These are phyloP conservation scores for Kodamaea plutei DNA, from an alignment of 1,139 yeast genomes.

Conservation along the genomic window DNA sequence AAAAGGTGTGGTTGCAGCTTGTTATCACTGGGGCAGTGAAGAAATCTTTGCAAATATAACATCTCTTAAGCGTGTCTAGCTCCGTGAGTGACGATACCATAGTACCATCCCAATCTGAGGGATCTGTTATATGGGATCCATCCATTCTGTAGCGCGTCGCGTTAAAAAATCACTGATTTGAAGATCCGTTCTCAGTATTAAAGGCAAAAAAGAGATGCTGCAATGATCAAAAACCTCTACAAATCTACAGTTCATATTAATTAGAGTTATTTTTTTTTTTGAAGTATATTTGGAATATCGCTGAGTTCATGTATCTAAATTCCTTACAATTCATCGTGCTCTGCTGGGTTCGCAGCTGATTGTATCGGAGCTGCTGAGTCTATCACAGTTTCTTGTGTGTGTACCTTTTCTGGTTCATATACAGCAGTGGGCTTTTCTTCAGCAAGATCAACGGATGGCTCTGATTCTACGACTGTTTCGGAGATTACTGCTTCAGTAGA, in stretches of 20 bases:
- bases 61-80: slow-evolving; percentile 69
- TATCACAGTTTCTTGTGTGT: too few species aligned
- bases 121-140: slow-evolving; percentile 62
- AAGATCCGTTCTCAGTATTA: too few species aligned
- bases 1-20: slow-evolving; percentile 84
- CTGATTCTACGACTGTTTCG: too few species aligned
- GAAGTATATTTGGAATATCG: too few species aligned
- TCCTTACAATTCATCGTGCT: slow-evolving; percentile 21
- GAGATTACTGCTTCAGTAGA: too few species aligned
- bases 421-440: too few species aligned
- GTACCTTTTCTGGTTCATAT: too few species aligned
- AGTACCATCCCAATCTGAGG: slow-evolving; percentile 63
- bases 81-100: slow-evolving; percentile 52
- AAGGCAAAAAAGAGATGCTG: neutral
- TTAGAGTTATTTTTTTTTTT: too few species aligned
- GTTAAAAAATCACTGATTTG: slow-evolving; percentile 1
- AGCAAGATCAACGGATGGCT: too few species aligned
- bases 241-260: neutral
- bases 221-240: too few species aligned
- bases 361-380: too few species aligned
- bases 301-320: slow-evolving; percentile 1
- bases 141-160: slow-evolving; percentile 12
- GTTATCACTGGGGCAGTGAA: slow-evolving; percentile 80
- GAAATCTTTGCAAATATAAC: slow-evolving; percentile 90
- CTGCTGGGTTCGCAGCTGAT: too few species aligned